phyloP scores from a whole-genome alignment of 2,329 filamentous ascomycete genomes.

The Aspergillus phoenicis region DNA sequence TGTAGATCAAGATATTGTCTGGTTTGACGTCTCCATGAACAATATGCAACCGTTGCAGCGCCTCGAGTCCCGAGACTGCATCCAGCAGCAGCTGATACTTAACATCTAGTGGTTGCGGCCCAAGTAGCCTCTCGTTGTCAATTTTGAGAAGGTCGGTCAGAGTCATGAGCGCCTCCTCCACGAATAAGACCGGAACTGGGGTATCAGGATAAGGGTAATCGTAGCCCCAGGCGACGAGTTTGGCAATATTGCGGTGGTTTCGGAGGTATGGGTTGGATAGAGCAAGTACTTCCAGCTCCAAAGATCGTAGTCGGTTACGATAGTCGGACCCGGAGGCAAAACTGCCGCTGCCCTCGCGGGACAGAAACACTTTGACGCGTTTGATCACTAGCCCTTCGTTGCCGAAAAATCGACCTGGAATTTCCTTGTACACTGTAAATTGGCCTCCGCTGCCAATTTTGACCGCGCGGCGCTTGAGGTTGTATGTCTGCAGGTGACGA shows the following conservation, averaged over 20 bases:
- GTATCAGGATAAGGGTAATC: conserved; percentile 32
- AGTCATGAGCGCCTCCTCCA: conserved; percentile 31
- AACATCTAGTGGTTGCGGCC: conserved; percentile 10
- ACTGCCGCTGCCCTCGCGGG: conserved; percentile 19
- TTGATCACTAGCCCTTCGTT: conserved; percentile 31
- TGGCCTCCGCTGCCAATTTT: conserved; percentile 32
- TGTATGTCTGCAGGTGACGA: conserved; percentile 25
- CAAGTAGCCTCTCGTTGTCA: conserved; percentile 14
- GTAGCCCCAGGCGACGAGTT: conserved; percentile 31
- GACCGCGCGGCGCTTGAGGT: conserved; percentile 24
- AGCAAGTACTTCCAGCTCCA: conserved; percentile 30
- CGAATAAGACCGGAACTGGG: conserved; percentile 30
- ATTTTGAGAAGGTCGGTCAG: conserved; percentile 27
- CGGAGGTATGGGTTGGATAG: conserved; percentile 32
- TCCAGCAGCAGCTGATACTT: conserved; percentile 31
- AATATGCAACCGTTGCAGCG: conserved; percentile 29
- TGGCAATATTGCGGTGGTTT: conserved; percentile 30
- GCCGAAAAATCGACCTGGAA: neutral
- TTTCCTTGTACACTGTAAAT: conserved; percentile 32
- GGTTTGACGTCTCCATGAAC: conserved; percentile 35
- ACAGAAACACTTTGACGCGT: conserved; percentile 31
- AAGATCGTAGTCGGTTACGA: conserved; percentile 26
- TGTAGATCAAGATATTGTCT: conserved; percentile 34
- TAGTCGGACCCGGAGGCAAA: conserved; percentile 29
- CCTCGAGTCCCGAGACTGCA: conserved; percentile 27